These are phyloP conservation scores for Diacronema lutheri DNA, from an alignment of 78 protist species.

Conservation along the genomic window DNA sequence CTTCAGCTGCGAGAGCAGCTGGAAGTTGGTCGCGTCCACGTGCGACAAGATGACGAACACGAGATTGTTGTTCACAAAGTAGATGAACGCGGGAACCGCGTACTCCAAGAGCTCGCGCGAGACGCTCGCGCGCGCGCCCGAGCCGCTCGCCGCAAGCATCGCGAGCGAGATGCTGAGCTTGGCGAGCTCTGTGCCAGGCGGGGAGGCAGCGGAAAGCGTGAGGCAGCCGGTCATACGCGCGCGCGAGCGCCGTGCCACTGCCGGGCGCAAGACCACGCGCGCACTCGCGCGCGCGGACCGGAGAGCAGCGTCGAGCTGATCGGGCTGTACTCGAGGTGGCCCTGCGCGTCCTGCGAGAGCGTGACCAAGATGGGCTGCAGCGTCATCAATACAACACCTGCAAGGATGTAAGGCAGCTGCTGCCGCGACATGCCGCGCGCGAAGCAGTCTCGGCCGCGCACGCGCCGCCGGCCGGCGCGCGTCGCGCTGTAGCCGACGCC, in stretches of 20 bases:
- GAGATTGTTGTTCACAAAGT: constrained; percentile 5
- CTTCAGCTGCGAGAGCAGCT: constrained; percentile 9
- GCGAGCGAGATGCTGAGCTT: neutral
- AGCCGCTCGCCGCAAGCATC: neutral
- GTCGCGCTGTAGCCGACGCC: too few species aligned
- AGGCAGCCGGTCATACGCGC: too few species aligned
- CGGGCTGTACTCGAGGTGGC: neutral
- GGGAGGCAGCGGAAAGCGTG: too few species aligned
- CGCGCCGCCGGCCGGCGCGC: too few species aligned
- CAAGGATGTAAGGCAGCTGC: neutral
- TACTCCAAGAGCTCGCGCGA: neutral
- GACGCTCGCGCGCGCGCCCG: neutral
- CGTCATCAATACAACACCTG: neutral
- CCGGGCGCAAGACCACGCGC: too few species aligned
- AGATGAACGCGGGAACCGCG: constrained; percentile 6
- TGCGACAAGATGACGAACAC: neutral
- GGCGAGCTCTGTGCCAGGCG: neutral
- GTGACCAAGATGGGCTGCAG: constrained; percentile 1
- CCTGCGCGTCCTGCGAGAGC: neutral
- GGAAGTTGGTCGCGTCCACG: neutral
- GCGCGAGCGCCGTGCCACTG: too few species aligned
- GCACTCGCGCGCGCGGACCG: neutral
- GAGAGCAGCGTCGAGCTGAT: neutral
- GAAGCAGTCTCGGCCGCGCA: too few species aligned
- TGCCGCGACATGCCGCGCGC: too few species aligned